phyloP scores from a whole-genome alignment of 148 eudicot genomes.

The Cornus suecica region DNA sequence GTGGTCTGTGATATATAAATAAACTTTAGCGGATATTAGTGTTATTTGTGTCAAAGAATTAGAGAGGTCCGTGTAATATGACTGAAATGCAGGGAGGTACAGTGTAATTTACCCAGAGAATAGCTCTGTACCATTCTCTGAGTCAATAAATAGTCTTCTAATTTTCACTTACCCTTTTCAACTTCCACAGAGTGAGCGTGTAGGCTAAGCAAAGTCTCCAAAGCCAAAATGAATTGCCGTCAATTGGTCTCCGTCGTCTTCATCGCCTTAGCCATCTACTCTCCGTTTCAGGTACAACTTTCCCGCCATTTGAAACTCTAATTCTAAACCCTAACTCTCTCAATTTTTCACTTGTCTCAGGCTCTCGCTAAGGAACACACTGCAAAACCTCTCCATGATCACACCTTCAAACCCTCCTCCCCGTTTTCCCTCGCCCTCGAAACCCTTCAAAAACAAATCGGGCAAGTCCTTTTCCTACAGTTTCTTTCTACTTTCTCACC shows the following conservation, averaged over 20 bases:
- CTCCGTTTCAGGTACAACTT: slow-evolving; percentile 18
- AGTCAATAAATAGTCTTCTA: no score
- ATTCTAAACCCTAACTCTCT: background rate
- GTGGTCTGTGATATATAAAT: no score
- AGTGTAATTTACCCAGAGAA: no score
- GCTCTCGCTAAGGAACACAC: background rate
- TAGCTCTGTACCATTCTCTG: no score
- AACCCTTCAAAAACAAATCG: slow-evolving; percentile 57
- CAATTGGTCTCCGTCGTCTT: slow-evolving; percentile 9
- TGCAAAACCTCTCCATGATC: background rate
- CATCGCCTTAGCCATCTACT: slow-evolving; percentile 9
- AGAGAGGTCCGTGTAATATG: no score
- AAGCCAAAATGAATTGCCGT: slow-evolving; percentile 7
- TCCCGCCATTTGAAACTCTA: background rate
- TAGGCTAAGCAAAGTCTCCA: background rate
- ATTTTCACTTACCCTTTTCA: background rate
- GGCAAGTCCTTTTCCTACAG: slow-evolving; percentile 21
- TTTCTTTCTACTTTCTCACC: background rate
- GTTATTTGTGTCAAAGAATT: no score
- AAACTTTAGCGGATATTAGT: no score
- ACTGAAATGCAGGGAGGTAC: no score
- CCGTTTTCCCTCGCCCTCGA: slow-evolving; percentile 55
- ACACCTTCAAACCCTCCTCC: slow-evolving; percentile 15
- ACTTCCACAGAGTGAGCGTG: background rate
- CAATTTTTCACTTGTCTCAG: background rate